These are phyloP conservation scores for Lachnellula suecica DNA, from an alignment of 2,329 filamentous ascomycete species.

Conservation along the genomic window DNA sequence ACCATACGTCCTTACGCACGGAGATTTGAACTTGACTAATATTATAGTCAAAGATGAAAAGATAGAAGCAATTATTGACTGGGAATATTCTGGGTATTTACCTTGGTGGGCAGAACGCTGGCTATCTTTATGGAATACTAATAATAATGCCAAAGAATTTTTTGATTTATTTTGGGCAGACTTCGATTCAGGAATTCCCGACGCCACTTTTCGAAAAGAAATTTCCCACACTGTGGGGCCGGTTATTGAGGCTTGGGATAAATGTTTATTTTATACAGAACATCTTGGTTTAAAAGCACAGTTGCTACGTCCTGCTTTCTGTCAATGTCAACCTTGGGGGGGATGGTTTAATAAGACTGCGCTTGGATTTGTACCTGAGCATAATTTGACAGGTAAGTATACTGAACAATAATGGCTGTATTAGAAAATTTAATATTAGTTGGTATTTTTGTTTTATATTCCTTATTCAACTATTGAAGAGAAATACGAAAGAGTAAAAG, in stretches of 20 bases:
- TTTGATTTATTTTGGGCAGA: constrained; percentile 5
- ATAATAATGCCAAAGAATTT: constrained; percentile 1
- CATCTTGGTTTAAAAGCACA: not conserved
- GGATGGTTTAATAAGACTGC: not conserved
- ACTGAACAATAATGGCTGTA: not conserved
- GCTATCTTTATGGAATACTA: not conserved
- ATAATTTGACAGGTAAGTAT: not conserved
- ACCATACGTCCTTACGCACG: constrained; percentile 40
- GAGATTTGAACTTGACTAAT: constrained; percentile 37
- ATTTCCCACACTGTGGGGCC: not conserved
- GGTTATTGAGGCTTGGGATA: constrained; percentile 1
- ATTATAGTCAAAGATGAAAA: constrained; percentile 39
- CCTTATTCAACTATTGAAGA: too few relatives aligned
- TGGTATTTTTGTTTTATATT: too few relatives aligned
- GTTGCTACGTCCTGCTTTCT: constrained; percentile 11
- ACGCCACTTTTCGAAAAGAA: not conserved
- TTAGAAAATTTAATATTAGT: too few relatives aligned
- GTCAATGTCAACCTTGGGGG: constrained; percentile 10
- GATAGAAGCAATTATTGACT: constrained; percentile 40
- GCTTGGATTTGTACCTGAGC: constrained; percentile 5
- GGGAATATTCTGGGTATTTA: constrained; percentile 38
- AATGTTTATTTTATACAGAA: not conserved
- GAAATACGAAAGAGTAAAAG: too few relatives aligned
- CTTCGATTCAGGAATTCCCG: constrained; percentile 1
- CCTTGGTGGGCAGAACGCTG: constrained; percentile 26